A percentile compares a stretch with the other conserved stretches of the same genome.
Evolutionary conservation across 2,329 filamentous ascomycete genomes (phyloP).

Genomic region (Cladosporium sp.): DNA sequence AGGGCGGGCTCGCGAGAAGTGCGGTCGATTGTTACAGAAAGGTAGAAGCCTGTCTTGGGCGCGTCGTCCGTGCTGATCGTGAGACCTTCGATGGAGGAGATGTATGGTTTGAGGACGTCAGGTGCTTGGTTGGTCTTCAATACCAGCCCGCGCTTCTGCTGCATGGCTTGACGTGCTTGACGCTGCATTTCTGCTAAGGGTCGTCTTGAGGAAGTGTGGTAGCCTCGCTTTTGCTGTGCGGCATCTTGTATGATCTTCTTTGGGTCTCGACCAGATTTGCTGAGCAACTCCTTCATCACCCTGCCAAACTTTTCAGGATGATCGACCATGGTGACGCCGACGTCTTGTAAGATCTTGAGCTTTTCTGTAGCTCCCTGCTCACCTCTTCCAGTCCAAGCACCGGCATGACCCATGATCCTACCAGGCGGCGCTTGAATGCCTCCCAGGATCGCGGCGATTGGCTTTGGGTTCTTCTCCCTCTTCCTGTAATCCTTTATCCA

Average conservation of each 20-base stretch:
- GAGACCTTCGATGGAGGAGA: conserved; percentile 24
- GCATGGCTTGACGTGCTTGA: conserved; percentile 8
- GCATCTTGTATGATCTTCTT: conserved; percentile 34
- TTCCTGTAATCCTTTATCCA: conserved; percentile 66
- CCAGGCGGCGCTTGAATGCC: conserved; percentile 61
- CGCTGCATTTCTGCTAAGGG: conserved; percentile 15
- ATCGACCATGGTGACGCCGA: conserved; percentile 66
- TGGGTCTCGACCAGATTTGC: conserved; percentile 38
- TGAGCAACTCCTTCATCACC: conserved; percentile 60
- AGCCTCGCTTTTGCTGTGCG: conserved; percentile 47
- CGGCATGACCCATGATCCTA: conserved; percentile 74
- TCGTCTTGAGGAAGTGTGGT: conserved; percentile 34
- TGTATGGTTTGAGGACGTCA: conserved; percentile 26
- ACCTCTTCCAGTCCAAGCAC: conserved; percentile 64
- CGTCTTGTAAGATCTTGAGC: conserved; percentile 60
- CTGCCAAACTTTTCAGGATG: conserved; percentile 72
- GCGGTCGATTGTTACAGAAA: conserved; percentile 65
- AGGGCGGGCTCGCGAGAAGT: conserved; percentile 60
- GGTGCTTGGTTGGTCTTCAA: conserved; percentile 24
- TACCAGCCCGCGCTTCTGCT: conserved; percentile 24
- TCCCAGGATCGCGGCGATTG: conserved; percentile 68
- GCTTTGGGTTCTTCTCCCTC: conserved; percentile 60
- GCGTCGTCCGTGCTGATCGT: conserved; percentile 22
- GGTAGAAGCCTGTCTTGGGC: conserved; percentile 36
- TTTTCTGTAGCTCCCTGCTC: conserved; percentile 65